Base-by-base conservation (phyloP, 495 filamentous ascomycete genomes). In the Penicillium atrosanguineum region DNA sequence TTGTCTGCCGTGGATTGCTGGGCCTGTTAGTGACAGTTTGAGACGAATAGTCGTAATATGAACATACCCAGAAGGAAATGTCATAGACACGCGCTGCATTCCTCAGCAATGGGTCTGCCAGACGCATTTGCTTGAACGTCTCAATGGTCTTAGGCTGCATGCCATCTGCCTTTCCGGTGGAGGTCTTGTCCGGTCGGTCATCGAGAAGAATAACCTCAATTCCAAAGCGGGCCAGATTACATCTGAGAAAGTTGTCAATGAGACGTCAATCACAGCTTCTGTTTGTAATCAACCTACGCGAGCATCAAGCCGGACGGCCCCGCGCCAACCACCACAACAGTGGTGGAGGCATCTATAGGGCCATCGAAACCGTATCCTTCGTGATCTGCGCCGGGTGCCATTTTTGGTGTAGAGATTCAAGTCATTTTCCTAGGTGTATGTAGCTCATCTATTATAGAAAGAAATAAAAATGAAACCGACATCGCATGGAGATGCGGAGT, bases 81-180 rank as follows among this genome's bases (percentile, higher is more conserved):
- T 89, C 86, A 62, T 84, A 87, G 16, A 89, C 79, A 23, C 79
- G 81, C 15, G 82, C 85, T 4, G 80, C 86, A 53, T 81, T 79
- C 47, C 78, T 76, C 40, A 89, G 60, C 34, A 89, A 59, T 4
- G 79, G 69, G 47, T 85, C 83, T 20, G 83, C 82, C n/a, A 90
- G 71, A 16, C 83, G 72, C 67, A 89, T 79, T 65, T 89, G 86
- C 44, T 80, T 79, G 53, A 92, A 75, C 8, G 88, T 83, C 61
- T 91, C 88, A 46, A 91, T 80, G 0, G 88, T 89, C 49, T 88
- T 87, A 50, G 87, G 86, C 54, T 90, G 87, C 50, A 92, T 82
- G 34, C 88, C 88, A 70, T 92, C 88, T 26, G 87, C 88, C 28
- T 86, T 84, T 11, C 87, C 88, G 1, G 87, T 89, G 14, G 81